Base-by-base conservation (phyloP, 768 basidiomycete genomes). In the Suillus variegatus region DNA sequence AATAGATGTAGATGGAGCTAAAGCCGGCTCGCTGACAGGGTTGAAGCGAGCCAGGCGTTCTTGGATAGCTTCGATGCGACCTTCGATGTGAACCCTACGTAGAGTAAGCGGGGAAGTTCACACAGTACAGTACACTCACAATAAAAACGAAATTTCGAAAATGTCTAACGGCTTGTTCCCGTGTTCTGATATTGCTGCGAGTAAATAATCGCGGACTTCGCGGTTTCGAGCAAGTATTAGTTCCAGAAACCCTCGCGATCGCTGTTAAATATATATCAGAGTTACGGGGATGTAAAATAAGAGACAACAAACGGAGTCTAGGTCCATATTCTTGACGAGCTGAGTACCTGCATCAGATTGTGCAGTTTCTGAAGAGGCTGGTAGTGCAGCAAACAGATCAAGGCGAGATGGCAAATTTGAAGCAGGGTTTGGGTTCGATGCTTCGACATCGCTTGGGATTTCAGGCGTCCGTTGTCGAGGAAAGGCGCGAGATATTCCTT, bases 41-140 rank as follows among this genome's bases (percentile, higher is more conserved):
- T 70, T 66, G 14, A 66, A 16, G 28, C 69, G 61, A 12, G 66
- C 69, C 41, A 85, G 74, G 38, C 77, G 71, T 41, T 75, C 70
- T 44, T 78, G 77, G 32, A 86, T 76, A 9, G 76, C 77, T 14
- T 69, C 65, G 18, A 84, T 79, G 0, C 85, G 80, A 47, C 74
- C 72, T 25, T 78, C 75, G 10, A 78, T 61, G 40, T 77, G 68
- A n/a, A 73, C 69, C 62, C 84, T 84, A 25, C 7, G 55, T 63
- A 61, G 58, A 13, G 72, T 63, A 36, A 76, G 75, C 20, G 72
- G 64, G 12, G 71, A 60, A 25, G 64, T 68, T 63, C 78, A 32
- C 18, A 32, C 9, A 13, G 13, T 20, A 43, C 25, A 28, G 18
- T 28, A 20, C 18, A 60, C 41, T 20, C 25, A 43, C 58, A 60